Evolutionary conservation across 805 yeast species (phyloP).

Genomic region (Ogataea salicorniae): DNA sequence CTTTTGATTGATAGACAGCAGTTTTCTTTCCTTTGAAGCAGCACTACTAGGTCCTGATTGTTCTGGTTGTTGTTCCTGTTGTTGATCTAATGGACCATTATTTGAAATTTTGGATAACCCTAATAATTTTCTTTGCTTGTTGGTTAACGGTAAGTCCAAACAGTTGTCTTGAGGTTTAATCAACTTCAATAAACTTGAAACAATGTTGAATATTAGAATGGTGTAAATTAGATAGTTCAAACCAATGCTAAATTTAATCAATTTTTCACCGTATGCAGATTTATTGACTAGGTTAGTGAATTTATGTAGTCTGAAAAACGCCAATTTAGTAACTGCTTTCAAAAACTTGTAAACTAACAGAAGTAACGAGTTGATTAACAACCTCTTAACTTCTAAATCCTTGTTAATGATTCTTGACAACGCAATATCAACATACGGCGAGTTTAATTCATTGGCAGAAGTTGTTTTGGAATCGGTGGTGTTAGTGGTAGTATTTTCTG

Average conservation of each 20-base stretch:
- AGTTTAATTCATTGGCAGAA: constrained; percentile 12
- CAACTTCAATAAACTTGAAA: constrained; percentile 27
- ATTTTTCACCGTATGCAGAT: neutral
- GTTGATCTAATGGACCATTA: constrained; percentile 2
- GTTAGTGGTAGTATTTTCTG: neutral
- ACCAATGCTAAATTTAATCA: constrained; percentile 6
- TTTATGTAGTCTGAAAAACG: constrained; percentile 18
- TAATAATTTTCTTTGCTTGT: constrained; percentile 40
- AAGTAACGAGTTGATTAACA: constrained; percentile 27
- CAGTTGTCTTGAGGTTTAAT: constrained; percentile 44
- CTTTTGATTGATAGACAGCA: neutral
- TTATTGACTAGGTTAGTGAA: constrained; percentile 9
- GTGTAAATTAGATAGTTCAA: constrained; percentile 19
- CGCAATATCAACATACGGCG: constrained; percentile 42
- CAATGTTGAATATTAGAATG: constrained; percentile 27
- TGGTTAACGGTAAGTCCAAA: constrained; percentile 43
- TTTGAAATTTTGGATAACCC: constrained; percentile 32
- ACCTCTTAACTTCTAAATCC: constrained; percentile 32
- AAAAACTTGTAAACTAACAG: constrained; percentile 28
- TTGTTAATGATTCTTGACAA: constrained; percentile 39
- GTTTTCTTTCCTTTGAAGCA: constrained; percentile 3
- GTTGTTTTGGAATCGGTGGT: constrained; percentile 4
- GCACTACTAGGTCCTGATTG: neutral
- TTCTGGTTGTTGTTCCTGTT: neutral
- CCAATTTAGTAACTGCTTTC: constrained; percentile 6